These are phyloP conservation scores for Lasiodiplodia sp. DNA, from an alignment of 2,329 filamentous ascomycete species.

Conservation along the genomic window DNA sequence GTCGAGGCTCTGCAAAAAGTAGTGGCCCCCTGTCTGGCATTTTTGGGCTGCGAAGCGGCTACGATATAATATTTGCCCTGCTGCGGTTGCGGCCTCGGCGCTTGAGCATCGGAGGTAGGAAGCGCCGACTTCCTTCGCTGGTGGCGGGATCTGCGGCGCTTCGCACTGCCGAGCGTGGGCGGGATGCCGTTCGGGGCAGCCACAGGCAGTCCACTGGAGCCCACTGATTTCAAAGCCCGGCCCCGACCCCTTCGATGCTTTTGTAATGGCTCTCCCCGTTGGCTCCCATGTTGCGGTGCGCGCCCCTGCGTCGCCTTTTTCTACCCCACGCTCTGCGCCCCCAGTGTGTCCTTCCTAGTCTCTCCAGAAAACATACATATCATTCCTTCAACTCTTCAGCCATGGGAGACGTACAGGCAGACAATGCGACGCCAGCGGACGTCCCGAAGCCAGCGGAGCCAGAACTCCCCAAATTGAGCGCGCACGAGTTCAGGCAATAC, in stretches of 20 bases:
- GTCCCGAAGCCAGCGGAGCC: conserved; percentile 2
- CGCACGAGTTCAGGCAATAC: conserved; percentile 72
- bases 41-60: not conserved
- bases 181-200: conserved; percentile 5
- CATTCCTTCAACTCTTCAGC: not conserved
- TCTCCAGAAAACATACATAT: not conserved
- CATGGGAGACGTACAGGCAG: conserved; percentile 5
- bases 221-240: conserved; percentile 17
- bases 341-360: not conserved
- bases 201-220: conserved; percentile 19
- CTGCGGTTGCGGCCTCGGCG: conserved; percentile 18
- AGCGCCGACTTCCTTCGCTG: not conserved
- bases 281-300: conserved; percentile 9
- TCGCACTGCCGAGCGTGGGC: conserved; percentile 13
- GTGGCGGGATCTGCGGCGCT: conserved; percentile 12
- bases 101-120: conserved; percentile 1
- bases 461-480: conserved; percentile 64
- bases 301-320: conserved; percentile 14
- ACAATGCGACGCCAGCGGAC: conserved; percentile 2
- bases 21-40: not conserved
- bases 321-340: conserved; percentile 1
- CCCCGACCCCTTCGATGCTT: not conserved
- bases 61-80: not conserved
- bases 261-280: not conserved
- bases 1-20: not conserved